phyloP scores from a whole-genome alignment of 345 rosid species.

The Euphorbia lathyris region DNA sequence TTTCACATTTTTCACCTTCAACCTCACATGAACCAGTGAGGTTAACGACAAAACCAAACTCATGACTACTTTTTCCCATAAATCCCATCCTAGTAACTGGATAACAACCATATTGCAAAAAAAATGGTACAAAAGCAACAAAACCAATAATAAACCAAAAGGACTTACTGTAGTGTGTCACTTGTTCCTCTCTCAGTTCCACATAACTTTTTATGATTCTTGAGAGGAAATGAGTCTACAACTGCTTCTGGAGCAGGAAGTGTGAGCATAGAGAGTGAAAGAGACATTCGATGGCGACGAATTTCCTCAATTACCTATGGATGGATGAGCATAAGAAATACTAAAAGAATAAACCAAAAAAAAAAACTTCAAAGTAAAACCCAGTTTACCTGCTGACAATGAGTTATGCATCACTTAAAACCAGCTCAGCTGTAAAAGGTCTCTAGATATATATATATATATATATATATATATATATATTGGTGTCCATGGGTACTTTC shows the following conservation, averaged over 20 bases:
- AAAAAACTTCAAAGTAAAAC: background rate
- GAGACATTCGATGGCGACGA: constrained; percentile 23
- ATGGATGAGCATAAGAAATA: constrained; percentile 1
- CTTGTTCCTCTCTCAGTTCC: constrained; percentile 10
- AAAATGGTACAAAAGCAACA: background rate
- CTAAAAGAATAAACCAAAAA: background rate
- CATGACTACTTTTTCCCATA: background rate
- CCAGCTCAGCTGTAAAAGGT: background rate
- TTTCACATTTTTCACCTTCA: background rate
- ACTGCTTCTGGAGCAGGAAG: constrained; percentile 29
- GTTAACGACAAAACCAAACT: background rate
- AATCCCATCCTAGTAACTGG: background rate
- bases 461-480: background rate
- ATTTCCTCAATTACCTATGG: constrained; percentile 25
- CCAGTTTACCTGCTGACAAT: background rate
- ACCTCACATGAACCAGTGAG: background rate
- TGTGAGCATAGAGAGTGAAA: constrained; percentile 17
- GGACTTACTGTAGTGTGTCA: constrained; percentile 20
- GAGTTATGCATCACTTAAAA: background rate
- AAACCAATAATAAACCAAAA: background rate
- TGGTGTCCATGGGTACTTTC: background rate
- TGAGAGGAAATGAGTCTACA: constrained; percentile 25
- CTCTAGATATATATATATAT: background rate
- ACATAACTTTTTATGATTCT: constrained; percentile 9
- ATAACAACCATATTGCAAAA: background rate